Percentiles rank a stretch among this genome's conserved stretches.
Conservation (phyloP, 2,329 filamentous ascomycete genomes). For the Ascochyta rabiei region DNA sequence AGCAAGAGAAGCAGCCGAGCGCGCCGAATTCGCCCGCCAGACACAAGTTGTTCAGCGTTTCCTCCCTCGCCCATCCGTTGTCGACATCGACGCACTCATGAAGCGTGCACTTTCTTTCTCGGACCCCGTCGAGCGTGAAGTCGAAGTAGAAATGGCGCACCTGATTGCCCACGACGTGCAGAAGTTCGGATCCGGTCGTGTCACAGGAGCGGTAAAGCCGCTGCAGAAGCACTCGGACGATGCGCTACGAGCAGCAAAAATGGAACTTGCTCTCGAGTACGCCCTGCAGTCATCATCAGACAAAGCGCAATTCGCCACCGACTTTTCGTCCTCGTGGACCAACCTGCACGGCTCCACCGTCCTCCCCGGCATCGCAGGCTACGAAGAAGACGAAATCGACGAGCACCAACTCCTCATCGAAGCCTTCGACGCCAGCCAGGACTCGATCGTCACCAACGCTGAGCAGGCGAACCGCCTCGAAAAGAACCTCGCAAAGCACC, state of each 20-base stretch:
- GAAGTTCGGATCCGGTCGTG: constrained; percentile 72
- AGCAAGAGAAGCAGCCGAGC: constrained; percentile 66
- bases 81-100: constrained; percentile 74
- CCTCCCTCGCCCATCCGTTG: constrained; percentile 74
- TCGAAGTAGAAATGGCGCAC: constrained; percentile 77
- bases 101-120: constrained; percentile 64
- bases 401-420: constrained; percentile 69
- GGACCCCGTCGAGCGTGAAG: constrained; percentile 70
- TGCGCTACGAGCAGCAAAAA: constrained; percentile 73
- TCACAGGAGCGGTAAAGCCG: constrained; percentile 65
- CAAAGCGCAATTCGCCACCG: constrained; percentile 53
- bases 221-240: constrained; percentile 73
- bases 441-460: constrained; percentile 74
- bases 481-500: constrained; percentile 86
- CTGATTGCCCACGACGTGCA: constrained; percentile 83
- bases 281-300: constrained; percentile 57
- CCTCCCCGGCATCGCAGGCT: constrained; percentile 82
- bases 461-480: constrained; percentile 85
- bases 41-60: constrained; percentile 89
- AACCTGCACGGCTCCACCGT: constrained; percentile 54
- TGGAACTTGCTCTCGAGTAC: constrained; percentile 75
- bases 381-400: constrained; percentile 76
- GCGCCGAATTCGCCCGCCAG: constrained; percentile 77
- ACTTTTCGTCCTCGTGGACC: constrained; percentile 56
- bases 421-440: constrained; percentile 78